These are phyloP conservation scores for Arachis stenosperma DNA, from an alignment of 306 rosid genomes.

Conservation along the genomic window DNA sequence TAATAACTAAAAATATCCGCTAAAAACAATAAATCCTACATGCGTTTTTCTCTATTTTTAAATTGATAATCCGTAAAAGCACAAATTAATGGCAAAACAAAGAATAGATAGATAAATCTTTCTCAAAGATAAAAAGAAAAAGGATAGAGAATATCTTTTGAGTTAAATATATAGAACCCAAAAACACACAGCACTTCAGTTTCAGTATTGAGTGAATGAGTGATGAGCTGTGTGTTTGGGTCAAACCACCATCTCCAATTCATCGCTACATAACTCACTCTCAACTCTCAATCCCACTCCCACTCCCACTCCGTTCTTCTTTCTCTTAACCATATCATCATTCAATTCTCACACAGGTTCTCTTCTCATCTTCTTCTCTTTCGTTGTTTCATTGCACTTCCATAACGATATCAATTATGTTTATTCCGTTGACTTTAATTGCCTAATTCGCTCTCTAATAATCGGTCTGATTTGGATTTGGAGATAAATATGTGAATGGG, in stretches of 20 bases:
- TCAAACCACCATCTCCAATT: neutral
- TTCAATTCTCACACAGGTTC: constrained; percentile 32
- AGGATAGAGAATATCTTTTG: no score
- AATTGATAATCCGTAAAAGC: no score
- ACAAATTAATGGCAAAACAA: no score
- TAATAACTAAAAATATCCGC: no score
- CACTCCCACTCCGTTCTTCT: neutral
- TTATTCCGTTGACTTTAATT: neutral
- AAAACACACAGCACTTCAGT: no score
- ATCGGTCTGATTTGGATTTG: constrained; percentile 20
- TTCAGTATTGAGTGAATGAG: no score
- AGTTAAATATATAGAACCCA: no score
- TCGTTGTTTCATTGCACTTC: neutral
- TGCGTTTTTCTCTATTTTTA: no score
- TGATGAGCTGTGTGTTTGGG: neutral
- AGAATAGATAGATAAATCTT: no score
- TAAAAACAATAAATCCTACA: no score
- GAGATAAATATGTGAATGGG: neutral
- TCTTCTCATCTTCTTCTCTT: neutral
- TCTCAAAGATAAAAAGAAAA: no score
- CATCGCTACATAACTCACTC: neutral
- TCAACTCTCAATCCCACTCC: neutral
- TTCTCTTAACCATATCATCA: neutral
- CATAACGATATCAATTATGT: neutral
- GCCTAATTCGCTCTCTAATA: neutral